These are phyloP conservation scores for Cucumis cinereus DNA, from an alignment of 306 rosid species.

Conservation along the genomic window DNA sequence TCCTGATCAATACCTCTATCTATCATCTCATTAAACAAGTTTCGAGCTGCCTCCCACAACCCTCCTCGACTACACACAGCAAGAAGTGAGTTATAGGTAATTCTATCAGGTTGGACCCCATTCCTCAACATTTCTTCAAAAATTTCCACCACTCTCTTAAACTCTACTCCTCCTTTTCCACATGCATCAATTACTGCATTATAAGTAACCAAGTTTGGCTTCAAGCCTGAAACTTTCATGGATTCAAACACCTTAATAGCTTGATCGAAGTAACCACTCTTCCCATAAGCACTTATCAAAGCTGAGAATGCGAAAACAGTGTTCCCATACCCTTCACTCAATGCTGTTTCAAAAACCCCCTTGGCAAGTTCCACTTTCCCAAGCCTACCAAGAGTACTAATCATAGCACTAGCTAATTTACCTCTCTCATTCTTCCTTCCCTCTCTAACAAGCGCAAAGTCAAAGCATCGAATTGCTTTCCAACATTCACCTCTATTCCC, in stretches of 20 bases:
- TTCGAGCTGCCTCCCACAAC: constrained; percentile 62
- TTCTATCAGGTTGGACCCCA: constrained; percentile 59
- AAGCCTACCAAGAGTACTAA: constrained; percentile 82
- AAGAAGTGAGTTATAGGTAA: constrained; percentile 78
- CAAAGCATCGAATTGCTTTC: constrained; percentile 46
- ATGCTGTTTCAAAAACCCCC: constrained; percentile 43
- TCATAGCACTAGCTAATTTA: constrained; percentile 68
- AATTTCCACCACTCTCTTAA: constrained; percentile 45
- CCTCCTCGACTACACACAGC: constrained; percentile 67
- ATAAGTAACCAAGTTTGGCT: constrained; percentile 77
- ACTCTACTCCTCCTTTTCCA: constrained; percentile 64
- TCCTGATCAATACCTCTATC: constrained; percentile 55
- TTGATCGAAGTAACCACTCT: constrained; percentile 44
- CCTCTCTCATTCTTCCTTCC: constrained; percentile 46
- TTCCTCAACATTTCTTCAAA: constrained; percentile 54
- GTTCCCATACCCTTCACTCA: constrained; percentile 60
- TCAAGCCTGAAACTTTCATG: constrained; percentile 52
- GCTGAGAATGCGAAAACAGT: constrained; percentile 70
- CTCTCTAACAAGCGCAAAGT: constrained; percentile 51
- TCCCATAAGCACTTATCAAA: constrained; percentile 71
- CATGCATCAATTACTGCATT: constrained; percentile 81
- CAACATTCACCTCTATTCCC: constrained; percentile 55
- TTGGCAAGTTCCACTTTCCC: constrained; percentile 59
- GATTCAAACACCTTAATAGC: constrained; percentile 45
- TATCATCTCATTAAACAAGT: constrained; percentile 57